These are phyloP conservation scores for Sphaerosporella brunnea DNA, from an alignment of 495 filamentous ascomycete genomes.

Conservation along the genomic window DNA sequence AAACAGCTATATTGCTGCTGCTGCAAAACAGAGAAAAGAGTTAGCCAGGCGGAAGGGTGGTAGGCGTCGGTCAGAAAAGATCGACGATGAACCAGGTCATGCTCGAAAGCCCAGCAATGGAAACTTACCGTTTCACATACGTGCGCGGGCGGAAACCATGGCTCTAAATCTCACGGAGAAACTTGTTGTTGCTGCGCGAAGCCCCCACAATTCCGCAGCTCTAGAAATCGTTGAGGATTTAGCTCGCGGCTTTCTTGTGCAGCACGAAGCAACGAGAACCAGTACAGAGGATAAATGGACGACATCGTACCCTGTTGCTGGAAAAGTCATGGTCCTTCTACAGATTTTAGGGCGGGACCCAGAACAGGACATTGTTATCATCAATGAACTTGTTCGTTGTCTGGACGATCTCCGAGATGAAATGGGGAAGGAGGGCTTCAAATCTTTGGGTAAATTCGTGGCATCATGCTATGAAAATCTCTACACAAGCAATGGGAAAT, in stretches of 20 bases:
- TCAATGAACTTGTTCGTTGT: constrained; percentile 11
- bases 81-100: background rate
- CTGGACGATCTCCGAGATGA: constrained; percentile 5
- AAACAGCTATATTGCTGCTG: constrained; percentile 11
- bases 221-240: constrained; percentile 5
- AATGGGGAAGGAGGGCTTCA: constrained; percentile 9
- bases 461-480: constrained; percentile 16
- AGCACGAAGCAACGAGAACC: constrained; percentile 1
- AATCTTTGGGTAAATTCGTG: constrained; percentile 14
- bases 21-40: constrained; percentile 3
- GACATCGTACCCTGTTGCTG: constrained; percentile 14
- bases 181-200: constrained; percentile 7
- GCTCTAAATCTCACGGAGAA: constrained; percentile 8
- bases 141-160: constrained; percentile 12
- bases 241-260: constrained; percentile 13
- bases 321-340: constrained; percentile 15
- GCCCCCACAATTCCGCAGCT: constrained; percentile 5
- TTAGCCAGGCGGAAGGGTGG: constrained; percentile 6
- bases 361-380: constrained; percentile 6
- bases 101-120: background rate
- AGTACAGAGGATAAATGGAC: constrained; percentile 16
- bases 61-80: background rate
- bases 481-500: constrained; percentile 5
- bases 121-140: constrained; percentile 5
- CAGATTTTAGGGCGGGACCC: constrained; percentile 8